Evolutionary conservation across 2,329 filamentous ascomycete species (phyloP), one percentile per base, ranked within the genome.

Genomic region (Bipolaris cookei): DNA sequence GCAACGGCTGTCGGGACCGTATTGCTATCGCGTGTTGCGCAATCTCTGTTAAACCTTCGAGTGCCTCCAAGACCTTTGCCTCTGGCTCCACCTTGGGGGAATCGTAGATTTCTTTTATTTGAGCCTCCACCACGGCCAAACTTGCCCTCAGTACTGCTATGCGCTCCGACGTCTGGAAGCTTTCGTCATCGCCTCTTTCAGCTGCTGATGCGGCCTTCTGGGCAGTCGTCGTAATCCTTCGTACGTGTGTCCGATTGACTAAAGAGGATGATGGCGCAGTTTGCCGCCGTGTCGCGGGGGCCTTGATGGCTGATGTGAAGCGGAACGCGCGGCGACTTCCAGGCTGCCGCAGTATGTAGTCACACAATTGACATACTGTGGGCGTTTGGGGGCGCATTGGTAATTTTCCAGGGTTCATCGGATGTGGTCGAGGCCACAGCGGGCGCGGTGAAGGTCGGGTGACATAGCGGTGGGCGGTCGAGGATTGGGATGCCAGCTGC

Each of bases 301-400:
- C 62, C 53, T 62, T 66, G 56, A 69, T 37, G 14, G 65, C 60
- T 18, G 71, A 64, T 18, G 65, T 51, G 51, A 64, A 57, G 54
- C 70, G 49, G 54, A 73, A 73, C 7, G 66, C 61, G 53, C 71
- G 73, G 50, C 69, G 71, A 42, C 53, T 55, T 13, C 66, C 55
- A 34, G 70, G 68, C 64, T 70, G 70, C 62, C 62, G 71, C 51
- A 63, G 45, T 34, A 73, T 66, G 63, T 66, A 70, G 55, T 71
- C 69, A 64, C 73, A 76, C 58, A 73, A 57, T 56, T 74, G 72
- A 60, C 73, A 76, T 14, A 72, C 58, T 37, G 69, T 65, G 59
- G 69, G 72, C 60, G 73, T 59, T 16, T 45, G 68, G 34, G 61
- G 52, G 55, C 72, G 72, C 57, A 72, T 51, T 57, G 71, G 63